A percentile compares a stretch with the other conserved stretches of the same genome.
These are phyloP conservation scores for Fusarium goolgardi DNA, from an alignment of 2,329 filamentous ascomycete genomes.

Conservation along the genomic window DNA sequence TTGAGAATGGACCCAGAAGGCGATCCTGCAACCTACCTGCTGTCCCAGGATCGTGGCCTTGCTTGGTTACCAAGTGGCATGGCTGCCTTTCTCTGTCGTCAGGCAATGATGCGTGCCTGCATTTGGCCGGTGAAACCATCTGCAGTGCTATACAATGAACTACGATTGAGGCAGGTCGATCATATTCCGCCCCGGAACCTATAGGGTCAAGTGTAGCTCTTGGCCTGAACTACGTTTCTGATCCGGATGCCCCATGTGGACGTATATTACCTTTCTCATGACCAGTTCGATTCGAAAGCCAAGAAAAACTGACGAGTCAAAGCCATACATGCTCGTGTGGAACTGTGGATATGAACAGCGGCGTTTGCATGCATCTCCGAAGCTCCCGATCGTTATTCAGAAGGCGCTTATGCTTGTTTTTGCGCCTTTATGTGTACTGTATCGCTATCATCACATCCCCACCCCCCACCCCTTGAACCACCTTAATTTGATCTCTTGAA, in stretches of 20 bases:
- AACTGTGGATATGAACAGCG: neutral
- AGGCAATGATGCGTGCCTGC: neutral
- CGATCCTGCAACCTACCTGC: neutral
- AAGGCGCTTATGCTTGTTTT: conserved; percentile 19
- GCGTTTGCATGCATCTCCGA: conserved; percentile 3
- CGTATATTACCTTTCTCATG: conserved; percentile 4
- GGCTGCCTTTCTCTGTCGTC: neutral
- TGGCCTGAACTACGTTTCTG: neutral
- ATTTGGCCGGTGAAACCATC: neutral
- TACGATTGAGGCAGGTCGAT: conserved; percentile 18
- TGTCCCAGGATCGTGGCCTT: neutral
- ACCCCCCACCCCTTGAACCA: conserved; percentile 34
- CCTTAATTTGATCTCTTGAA: conserved; percentile 25
- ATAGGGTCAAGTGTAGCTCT: conserved; percentile 7
- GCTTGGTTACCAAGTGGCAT: neutral
- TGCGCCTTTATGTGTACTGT: conserved; percentile 15
- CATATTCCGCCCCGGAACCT: conserved; percentile 2
- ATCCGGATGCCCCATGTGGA: neutral
- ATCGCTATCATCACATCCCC: conserved; percentile 29
- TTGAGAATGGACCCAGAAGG: neutral
- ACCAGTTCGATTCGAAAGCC: neutral
- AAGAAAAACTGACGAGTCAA: neutral
- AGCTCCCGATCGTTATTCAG: neutral
- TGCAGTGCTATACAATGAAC: neutral
- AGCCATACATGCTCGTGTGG: conserved; percentile 4